phyloP scores from a whole-genome alignment of 345 rosid species.

The Gossypium turneri region DNA sequence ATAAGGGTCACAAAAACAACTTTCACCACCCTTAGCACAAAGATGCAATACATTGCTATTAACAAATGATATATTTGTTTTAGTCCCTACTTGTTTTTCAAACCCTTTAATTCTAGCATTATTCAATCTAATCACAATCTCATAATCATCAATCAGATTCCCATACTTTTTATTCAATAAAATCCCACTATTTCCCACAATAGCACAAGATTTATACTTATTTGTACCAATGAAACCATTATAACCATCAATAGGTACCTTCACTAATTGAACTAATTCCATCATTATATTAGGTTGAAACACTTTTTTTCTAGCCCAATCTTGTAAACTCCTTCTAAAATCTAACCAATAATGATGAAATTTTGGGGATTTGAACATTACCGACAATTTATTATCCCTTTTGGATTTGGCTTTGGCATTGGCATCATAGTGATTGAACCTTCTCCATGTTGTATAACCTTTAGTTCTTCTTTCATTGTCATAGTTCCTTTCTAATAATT shows the following conservation, averaged over 20 bases:
- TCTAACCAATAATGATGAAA: constrained; percentile 68
- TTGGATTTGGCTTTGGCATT: constrained; percentile 20
- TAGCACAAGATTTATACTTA: constrained; percentile 66
- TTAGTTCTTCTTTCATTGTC: constrained; percentile 41
- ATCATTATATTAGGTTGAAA: constrained; percentile 54
- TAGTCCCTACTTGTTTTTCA: constrained; percentile 60
- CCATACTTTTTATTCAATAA: constrained; percentile 55
- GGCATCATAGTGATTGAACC: constrained; percentile 35
- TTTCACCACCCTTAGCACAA: constrained; percentile 49
- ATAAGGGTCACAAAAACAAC: constrained; percentile 82
- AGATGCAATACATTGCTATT: constrained; percentile 82
- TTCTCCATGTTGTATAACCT: constrained; percentile 40
- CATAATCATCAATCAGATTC: constrained; percentile 62
- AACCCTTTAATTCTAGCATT: constrained; percentile 59
- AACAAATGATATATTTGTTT: constrained; percentile 68
- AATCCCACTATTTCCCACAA: constrained; percentile 90
- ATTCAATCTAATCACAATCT: constrained; percentile 79
- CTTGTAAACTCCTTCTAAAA: constrained; percentile 53
- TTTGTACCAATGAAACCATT: too few relatives aligned
- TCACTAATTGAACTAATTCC: constrained; percentile 53
- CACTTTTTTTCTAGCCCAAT: constrained; percentile 54
- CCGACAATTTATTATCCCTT: constrained; percentile 21
- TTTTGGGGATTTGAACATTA: constrained; percentile 47
- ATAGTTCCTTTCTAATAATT: constrained; percentile 52
- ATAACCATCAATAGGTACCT: constrained; percentile 50